phyloP scores from a whole-genome alignment of 768 basidiomycete species.

The Trametes cubensis region DNA sequence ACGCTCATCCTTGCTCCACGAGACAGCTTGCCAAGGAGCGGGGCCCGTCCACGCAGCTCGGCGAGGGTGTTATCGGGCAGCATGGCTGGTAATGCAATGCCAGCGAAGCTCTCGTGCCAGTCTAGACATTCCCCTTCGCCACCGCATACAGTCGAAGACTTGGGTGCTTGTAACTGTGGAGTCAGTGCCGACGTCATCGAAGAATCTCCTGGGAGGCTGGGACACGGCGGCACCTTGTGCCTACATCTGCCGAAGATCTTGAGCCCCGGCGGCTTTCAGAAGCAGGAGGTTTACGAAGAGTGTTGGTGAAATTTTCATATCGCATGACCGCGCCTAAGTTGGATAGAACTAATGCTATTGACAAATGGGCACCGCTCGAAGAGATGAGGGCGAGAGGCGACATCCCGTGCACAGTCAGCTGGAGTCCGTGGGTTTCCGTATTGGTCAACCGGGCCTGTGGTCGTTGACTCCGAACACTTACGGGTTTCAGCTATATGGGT shows the following conservation, averaged over 20 bases:
- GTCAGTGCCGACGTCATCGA: conserved; percentile 15
- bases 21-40: conserved; percentile 13
- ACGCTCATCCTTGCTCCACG: conserved; percentile 12
- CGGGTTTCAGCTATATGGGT: background rate
- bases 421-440: background rate
- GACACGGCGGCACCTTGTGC: background rate
- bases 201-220: background rate
- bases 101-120: conserved; percentile 15
- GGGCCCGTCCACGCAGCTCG: conserved; percentile 1
- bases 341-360: background rate
- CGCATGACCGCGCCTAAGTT: background rate
- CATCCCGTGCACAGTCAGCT: background rate
- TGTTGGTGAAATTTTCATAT: conserved; percentile 1
- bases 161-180: background rate
- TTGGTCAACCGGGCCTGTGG: background rate
- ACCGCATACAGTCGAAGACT: conserved; percentile 7
- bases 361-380: background rate
- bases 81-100: background rate
- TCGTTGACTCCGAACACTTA: background rate
- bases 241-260: conserved; percentile 11
- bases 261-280: background rate
- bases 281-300: background rate
- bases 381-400: background rate
- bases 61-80: conserved; percentile 3
- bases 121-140: conserved; percentile 1